Conservation (phyloP, 2,329 filamentous ascomycete genomes). For the Paecilomyces formosus region DNA sequence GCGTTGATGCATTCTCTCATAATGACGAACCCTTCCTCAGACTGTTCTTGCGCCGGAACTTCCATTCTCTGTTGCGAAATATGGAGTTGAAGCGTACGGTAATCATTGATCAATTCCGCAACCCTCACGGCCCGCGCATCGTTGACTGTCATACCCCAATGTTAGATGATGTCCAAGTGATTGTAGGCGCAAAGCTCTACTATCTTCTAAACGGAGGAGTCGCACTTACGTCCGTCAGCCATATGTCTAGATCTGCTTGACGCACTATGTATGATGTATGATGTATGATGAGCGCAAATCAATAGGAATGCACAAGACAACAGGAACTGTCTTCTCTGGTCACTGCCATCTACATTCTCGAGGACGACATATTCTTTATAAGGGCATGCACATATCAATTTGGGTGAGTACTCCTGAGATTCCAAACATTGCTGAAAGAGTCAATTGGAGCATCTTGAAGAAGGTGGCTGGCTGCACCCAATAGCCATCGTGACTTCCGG, state of each 20-base stretch:
- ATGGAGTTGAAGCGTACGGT: slow-evolving; percentile 53
- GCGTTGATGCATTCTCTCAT: slow-evolving; percentile 50
- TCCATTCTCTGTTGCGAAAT: slow-evolving; percentile 48
- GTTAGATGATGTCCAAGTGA: neutral
- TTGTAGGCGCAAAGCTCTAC: neutral
- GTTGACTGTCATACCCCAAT: slow-evolving; percentile 44
- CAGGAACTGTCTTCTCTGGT: neutral
- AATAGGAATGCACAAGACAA: slow-evolving; percentile 5
- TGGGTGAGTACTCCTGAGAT: neutral
- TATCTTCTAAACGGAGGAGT: slow-evolving; percentile 5
- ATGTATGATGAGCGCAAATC: neutral
- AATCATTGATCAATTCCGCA: slow-evolving; percentile 58
- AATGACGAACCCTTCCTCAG: slow-evolving; percentile 52
- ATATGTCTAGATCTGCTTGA: slow-evolving; percentile 25
- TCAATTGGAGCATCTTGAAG: slow-evolving; percentile 17
- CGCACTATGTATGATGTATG: slow-evolving; percentile 1
- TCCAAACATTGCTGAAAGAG: slow-evolving; percentile 6
- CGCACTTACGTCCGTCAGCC: slow-evolving; percentile 50
- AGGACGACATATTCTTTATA: neutral
- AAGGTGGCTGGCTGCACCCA: slow-evolving; percentile 22
- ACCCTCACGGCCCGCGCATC: slow-evolving; percentile 56
- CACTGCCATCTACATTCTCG: neutral
- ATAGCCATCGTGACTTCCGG: slow-evolving; percentile 15
- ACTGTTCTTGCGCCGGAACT: slow-evolving; percentile 47
- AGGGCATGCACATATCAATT: neutral